Evolutionary conservation across 495 filamentous ascomycete genomes (phyloP).

Genomic region (Penicillium nucicola): DNA sequence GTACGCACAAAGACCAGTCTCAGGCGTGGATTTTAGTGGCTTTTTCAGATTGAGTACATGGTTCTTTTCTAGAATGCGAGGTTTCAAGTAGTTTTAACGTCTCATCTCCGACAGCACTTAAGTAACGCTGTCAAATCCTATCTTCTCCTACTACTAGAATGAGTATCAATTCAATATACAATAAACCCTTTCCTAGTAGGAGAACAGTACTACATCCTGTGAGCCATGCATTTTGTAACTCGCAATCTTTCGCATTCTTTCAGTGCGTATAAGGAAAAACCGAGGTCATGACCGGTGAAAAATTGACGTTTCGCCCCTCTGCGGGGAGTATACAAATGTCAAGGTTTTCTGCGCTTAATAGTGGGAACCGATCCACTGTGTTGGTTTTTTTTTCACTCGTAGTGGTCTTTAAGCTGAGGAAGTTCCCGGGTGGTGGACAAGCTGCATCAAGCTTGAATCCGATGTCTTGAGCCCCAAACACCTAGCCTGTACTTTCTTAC

Average conservation of each 20-base stretch:
- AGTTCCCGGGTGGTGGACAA: conserved; percentile 26
- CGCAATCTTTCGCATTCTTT: background rate
- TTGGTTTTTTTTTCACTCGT: conserved; percentile 13
- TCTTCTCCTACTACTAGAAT: too few species aligned
- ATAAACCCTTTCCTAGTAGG: too few species aligned
- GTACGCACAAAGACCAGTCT: conserved; percentile 11
- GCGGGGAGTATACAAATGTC: conserved; percentile 16
- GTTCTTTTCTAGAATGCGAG: background rate
- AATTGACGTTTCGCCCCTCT: conserved; percentile 21
- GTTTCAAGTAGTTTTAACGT: background rate
- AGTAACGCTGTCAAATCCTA: too few species aligned
- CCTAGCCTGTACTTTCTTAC: background rate
- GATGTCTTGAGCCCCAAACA: background rate
- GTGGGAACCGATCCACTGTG: conserved; percentile 22
- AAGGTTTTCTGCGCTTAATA: conserved; percentile 12
- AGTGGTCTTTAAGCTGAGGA: conserved; percentile 22
- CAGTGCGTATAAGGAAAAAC: background rate
- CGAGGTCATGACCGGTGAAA: conserved; percentile 24
- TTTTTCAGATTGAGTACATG: background rate
- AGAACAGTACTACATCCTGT: too few species aligned
- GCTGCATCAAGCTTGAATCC: conserved; percentile 14
- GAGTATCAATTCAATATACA: too few species aligned
- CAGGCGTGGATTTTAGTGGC: background rate
- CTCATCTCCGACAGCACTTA: too few species aligned
- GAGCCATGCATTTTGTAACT: background rate